Percentiles rank a stretch among this genome's conserved stretches.
Evolutionary conservation across 2,329 filamentous ascomycete genomes (phyloP).

Genomic region (Hirsutella rhossiliensis): DNA sequence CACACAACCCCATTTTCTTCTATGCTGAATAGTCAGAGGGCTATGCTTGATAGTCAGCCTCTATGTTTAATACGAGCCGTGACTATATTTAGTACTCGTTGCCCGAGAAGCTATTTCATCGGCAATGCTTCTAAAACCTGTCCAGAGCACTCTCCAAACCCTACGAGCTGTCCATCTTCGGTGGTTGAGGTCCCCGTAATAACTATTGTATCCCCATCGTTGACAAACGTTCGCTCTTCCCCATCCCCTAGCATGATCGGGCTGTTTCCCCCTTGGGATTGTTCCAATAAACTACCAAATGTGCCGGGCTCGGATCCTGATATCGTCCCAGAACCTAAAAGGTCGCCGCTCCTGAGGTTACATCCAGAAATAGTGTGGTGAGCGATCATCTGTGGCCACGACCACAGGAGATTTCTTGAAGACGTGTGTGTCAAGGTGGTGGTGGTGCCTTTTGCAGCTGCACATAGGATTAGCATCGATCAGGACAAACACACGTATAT

Average conservation of each 20-base stretch:
- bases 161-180: neutral
- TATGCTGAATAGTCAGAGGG: too few relatives aligned
- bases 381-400: conserved; percentile 73
- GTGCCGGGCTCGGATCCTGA: conserved; percentile 49
- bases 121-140: neutral
- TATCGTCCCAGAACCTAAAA: conserved; percentile 71
- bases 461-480: too few relatives aligned
- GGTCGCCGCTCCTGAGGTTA: conserved; percentile 59
- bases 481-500: neutral
- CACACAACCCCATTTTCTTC: too few relatives aligned
- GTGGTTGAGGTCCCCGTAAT: conserved; percentile 46
- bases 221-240: conserved; percentile 57
- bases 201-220: conserved; percentile 60
- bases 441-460: conserved; percentile 17
- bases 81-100: too few relatives aligned
- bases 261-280: conserved; percentile 56
- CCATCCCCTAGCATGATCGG: conserved; percentile 49
- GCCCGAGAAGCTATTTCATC: too few relatives aligned
- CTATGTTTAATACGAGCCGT: too few relatives aligned
- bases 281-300: conserved; percentile 61
- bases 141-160: conserved; percentile 1
- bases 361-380: conserved; percentile 73
- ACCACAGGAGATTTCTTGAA: conserved; percentile 52
- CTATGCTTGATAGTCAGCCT: too few relatives aligned
- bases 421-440: conserved; percentile 20